Evolutionary conservation across 768 basidiomycete species (phyloP).

Genomic region (Chalciporus chontae): DNA sequence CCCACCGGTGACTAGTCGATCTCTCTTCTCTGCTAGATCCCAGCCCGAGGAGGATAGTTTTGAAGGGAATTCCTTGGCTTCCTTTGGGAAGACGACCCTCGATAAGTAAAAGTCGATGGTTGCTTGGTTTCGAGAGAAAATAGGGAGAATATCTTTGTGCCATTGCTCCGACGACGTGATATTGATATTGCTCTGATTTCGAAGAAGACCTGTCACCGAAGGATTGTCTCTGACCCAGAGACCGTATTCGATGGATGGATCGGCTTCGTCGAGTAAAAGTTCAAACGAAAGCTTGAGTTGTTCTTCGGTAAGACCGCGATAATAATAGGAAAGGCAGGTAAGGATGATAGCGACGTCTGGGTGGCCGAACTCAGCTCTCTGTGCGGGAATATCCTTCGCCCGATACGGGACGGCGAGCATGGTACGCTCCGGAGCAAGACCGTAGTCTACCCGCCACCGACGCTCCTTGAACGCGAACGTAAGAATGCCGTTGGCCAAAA

Average conservation of each 20-base stretch:
- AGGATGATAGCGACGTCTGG: conserved; percentile 34
- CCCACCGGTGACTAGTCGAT: conserved; percentile 15
- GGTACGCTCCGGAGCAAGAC: conserved; percentile 30
- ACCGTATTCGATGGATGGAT: conserved; percentile 31
- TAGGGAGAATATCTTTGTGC: conserved; percentile 20
- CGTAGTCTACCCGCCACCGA: conserved; percentile 40
- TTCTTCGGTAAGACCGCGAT: conserved; percentile 29
- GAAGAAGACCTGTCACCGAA: conserved; percentile 20
- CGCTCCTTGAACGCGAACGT: conserved; percentile 31
- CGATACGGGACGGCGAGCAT: conserved; percentile 37
- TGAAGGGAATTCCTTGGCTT: conserved; percentile 34
- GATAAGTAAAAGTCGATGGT: conserved; percentile 37
- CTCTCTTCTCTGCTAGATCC: conserved; percentile 33
- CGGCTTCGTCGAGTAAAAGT: conserved; percentile 25
- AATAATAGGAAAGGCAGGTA: conserved; percentile 38
- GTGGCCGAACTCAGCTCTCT: conserved; percentile 38
- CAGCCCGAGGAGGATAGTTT: conserved; percentile 35
- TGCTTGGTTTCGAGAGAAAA: conserved; percentile 27
- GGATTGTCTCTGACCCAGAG: conserved; percentile 25
- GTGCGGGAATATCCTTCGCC: conserved; percentile 36
- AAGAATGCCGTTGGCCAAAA: conserved; percentile 31
- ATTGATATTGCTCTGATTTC: conserved; percentile 21
- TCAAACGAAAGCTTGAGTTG: conserved; percentile 32
- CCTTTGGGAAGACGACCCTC: conserved; percentile 35
- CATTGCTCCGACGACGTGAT: conserved; percentile 28